phyloP scores from a whole-genome alignment of 2,329 filamentous ascomycete genomes.

The Chaetomiaceae sp. region DNA sequence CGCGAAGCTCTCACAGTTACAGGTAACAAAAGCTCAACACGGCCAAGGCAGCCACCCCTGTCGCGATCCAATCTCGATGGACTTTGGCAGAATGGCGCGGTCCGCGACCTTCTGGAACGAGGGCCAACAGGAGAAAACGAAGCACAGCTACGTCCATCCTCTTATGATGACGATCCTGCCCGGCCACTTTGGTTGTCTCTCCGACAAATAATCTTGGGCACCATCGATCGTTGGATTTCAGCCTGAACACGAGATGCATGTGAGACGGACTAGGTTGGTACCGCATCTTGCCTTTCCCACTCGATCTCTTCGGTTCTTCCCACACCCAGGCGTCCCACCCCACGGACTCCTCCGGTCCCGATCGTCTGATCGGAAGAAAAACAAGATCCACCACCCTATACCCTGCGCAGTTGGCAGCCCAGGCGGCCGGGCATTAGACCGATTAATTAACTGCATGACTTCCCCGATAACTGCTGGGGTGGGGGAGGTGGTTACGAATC shows the following conservation, averaged over 20 bases:
- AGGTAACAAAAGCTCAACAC: no score
- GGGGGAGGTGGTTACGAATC: no score
- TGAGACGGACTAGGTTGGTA: constrained; percentile 6
- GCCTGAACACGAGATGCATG: constrained; percentile 19
- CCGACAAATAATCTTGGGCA: constrained; percentile 19
- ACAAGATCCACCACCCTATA: constrained; percentile 6
- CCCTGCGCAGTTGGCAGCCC: no score
- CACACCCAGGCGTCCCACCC: neutral
- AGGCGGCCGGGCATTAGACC: neutral
- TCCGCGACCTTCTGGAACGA: neutral
- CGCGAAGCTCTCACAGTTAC: neutral
- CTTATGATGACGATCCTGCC: neutral
- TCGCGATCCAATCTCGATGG: constrained; percentile 10
- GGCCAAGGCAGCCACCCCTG: neutral
- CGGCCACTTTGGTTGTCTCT: neutral
- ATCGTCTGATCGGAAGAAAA: constrained; percentile 14
- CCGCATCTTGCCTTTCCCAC: constrained; percentile 6
- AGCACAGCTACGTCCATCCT: neutral
- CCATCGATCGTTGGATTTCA: constrained; percentile 11
- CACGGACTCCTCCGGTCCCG: constrained; percentile 6
- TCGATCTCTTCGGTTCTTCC: constrained; percentile 4
- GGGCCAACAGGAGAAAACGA: neutral
- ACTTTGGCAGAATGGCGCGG: neutral
- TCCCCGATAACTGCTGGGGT: no score
- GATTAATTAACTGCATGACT: constrained; percentile 1